A percentile compares a stretch with the other conserved stretches of the same genome.
phyloP scores from a whole-genome alignment of 192 early-diverging fungal genomes.

The Coemansia sp. region DNA sequence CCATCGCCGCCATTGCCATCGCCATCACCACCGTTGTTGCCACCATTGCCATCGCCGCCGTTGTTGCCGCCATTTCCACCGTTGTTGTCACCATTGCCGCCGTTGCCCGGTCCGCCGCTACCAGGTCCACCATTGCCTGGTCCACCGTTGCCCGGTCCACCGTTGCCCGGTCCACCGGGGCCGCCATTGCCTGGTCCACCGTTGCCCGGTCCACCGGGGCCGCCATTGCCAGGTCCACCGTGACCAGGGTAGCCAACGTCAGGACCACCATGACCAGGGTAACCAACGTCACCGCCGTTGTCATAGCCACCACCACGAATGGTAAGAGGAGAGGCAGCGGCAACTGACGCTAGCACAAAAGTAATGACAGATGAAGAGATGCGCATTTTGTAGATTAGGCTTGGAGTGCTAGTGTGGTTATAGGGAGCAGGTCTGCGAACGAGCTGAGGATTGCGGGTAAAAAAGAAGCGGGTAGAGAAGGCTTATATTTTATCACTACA shows the following conservation, averaged over 20 bases:
- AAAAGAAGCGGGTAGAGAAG: constrained; percentile 4
- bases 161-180: neutral
- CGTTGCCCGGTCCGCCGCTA: constrained; percentile 7
- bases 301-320: constrained; percentile 2
- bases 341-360: constrained; percentile 24
- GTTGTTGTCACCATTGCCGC: constrained; percentile 2
- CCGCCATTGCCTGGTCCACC: constrained; percentile 1
- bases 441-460: neutral
- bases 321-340: constrained; percentile 22
- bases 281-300: neutral
- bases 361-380: constrained; percentile 30
- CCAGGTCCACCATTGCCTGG: constrained; percentile 1
- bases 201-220: neutral
- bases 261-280: neutral
- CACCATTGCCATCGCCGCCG: constrained; percentile 23
- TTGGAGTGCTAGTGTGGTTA: neutral
- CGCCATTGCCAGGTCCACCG: constrained; percentile 3
- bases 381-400: constrained; percentile 23
- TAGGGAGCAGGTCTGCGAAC: neutral
- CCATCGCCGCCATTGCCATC: constrained; percentile 16
- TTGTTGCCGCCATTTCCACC: neutral
- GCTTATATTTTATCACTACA: constrained; percentile 16
- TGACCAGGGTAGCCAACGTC: neutral
- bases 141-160: constrained; percentile 14
- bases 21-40: constrained; percentile 22